Percentiles rank a stretch among this genome's conserved stretches.
Conservation (phyloP, 192 early-diverging fungal genomes). For the Powellomyces hirtus region DNA sequence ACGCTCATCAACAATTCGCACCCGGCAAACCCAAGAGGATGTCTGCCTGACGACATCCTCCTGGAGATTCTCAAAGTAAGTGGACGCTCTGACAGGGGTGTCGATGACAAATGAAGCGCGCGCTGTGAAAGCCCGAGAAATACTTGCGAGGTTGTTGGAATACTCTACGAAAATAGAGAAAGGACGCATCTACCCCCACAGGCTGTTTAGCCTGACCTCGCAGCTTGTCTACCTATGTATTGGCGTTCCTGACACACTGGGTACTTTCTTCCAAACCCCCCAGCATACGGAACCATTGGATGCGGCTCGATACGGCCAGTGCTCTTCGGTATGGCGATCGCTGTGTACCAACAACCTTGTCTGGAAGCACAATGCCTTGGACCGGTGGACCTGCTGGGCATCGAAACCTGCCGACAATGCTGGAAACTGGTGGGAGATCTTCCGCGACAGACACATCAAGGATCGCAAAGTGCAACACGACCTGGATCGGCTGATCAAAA, state of each 20-base stretch:
- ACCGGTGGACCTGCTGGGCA: slow-evolving; percentile 6
- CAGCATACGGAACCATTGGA: neutral
- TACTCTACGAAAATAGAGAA: neutral
- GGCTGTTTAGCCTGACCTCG: too few species aligned
- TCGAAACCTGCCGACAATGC: neutral
- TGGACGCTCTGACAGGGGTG: too few species aligned
- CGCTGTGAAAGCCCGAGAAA: neutral
- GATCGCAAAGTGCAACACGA: neutral
- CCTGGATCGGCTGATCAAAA: neutral
- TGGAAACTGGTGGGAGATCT: neutral
- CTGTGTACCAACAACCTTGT: slow-evolving; percentile 12
- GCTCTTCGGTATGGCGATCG: slow-evolving; percentile 3
- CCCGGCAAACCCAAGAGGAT: too few species aligned
- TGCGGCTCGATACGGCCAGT: neutral
- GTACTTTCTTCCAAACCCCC: too few species aligned
- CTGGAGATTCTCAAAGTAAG: neutral
- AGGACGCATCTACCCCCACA: too few species aligned
- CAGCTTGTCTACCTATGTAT: too few species aligned
- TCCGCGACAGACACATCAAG: neutral
- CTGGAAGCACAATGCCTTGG: slow-evolving; percentile 2
- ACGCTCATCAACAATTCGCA: too few species aligned
- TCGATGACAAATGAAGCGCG: neutral
- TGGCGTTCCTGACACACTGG: too few species aligned
- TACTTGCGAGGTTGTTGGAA: neutral
- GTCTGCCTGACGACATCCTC: neutral